phyloP scores from a whole-genome alignment of 176 grass and related monocot genomes.

The Musa troglodytarum region DNA sequence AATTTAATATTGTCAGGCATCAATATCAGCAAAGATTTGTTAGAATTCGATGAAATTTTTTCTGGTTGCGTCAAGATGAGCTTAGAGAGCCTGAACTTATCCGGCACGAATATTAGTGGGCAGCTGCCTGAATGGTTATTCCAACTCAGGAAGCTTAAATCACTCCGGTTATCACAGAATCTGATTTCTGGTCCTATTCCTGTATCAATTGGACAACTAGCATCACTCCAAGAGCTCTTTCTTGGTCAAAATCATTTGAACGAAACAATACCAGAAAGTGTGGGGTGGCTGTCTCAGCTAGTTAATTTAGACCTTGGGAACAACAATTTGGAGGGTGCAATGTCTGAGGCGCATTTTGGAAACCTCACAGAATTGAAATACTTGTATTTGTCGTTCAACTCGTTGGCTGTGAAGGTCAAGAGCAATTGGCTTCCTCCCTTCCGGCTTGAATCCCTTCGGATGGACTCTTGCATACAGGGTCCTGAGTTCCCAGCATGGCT shows the following conservation, averaged over 20 bases:
- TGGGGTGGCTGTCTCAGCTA: not conserved
- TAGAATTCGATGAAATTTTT: not conserved
- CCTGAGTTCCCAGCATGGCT: slow-evolving; percentile 12
- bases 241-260: not conserved
- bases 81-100: no score
- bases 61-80: not conserved
- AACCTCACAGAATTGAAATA: not conserved
- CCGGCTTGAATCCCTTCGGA: not conserved
- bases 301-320: not conserved
- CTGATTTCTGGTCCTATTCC: slow-evolving; percentile 3
- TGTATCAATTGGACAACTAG: not conserved
- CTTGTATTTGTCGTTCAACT: not conserved
- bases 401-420: not conserved
- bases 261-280: not conserved
- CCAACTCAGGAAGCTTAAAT: not conserved
- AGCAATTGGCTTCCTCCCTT: slow-evolving; percentile 14
- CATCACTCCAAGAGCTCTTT: slow-evolving; percentile 3
- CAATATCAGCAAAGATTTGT: not conserved
- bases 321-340: not conserved
- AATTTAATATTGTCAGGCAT: not conserved
- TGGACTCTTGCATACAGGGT: slow-evolving; percentile 2
- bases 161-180: not conserved
- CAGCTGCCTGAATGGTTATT: no score
- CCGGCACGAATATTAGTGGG: no score
- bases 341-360: slow-evolving; percentile 5